Evolutionary conservation across 78 protist species (phyloP).

Genomic region (Dictyostelium citrinum): DNA sequence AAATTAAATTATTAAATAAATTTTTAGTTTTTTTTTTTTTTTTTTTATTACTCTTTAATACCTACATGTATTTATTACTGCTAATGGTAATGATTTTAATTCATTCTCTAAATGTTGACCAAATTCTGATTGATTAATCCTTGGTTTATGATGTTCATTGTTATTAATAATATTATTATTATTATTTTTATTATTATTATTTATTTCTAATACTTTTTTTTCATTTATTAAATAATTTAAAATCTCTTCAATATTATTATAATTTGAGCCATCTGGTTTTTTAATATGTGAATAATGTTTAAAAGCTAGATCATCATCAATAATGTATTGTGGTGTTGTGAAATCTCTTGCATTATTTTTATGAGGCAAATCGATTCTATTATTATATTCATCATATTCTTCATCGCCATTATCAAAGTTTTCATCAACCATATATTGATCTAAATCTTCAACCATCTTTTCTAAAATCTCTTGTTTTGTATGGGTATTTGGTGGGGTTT

Average conservation of each 20-base stretch:
- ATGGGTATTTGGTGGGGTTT: background rate
- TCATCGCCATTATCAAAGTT: background rate
- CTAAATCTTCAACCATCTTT: constrained; percentile 10
- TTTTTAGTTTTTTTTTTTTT: background rate
- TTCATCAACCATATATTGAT: constrained; percentile 3
- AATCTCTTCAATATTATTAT: background rate
- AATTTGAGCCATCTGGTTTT: constrained; percentile 3
- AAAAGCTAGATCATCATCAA: background rate
- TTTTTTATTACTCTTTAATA: too few species aligned
- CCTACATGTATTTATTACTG: constrained; percentile 58
- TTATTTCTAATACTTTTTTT: background rate
- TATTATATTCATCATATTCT: background rate
- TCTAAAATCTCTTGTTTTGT: background rate
- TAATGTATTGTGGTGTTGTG: background rate
- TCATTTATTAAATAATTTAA: background rate
- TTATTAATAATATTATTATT: background rate
- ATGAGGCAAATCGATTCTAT: background rate
- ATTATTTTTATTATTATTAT: background rate
- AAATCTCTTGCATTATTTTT: background rate
- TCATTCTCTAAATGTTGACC: background rate
- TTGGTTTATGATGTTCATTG: background rate
- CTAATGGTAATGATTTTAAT: constrained; percentile 47
- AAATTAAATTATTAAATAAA: background rate
- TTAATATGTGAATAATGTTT: constrained; percentile 9
- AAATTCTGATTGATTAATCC: constrained; percentile 1